Evolutionary conservation across 805 yeast species (phyloP), one percentile per base, ranked within the genome.

Genomic region (Brettanomyces naardenensis): DNA sequence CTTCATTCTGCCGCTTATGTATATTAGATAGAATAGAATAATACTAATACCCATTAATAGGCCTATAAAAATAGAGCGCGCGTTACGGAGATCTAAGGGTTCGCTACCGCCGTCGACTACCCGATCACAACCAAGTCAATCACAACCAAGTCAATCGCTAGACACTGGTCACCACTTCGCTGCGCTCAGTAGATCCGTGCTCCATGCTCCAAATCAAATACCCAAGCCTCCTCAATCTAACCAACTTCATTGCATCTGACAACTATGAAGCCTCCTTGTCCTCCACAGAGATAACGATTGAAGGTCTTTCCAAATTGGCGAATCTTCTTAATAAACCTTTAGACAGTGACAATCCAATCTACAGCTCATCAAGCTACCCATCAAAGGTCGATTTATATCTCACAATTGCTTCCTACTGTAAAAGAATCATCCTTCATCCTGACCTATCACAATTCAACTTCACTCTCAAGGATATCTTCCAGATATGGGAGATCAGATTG

Each of bases 401-500:
- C 9, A 37, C 47, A 6, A 47, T 54, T 22, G 55, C 56, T 9
- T 48, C 58, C 5, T 52, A 46, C 35, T 56, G 61, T 34, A 54
- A 55, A 35, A 37, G 46, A 19, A 37, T 57, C 15, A 43, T 57
- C 7, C 36, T 56, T 19, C 45, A 54, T 20, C 56, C 59, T 3
- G 42, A 42, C 20, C 33, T 51, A 15, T 31, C 47, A 1, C 25
- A 39, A 10, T 37, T 48, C 6, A 38, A 46, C 23, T 33, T 51
- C 2, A 34, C 44, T 1, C 25, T 53, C 13, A 31, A 33, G 3
- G 74, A 66, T 37, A 61, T 67, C 30, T 70, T 64, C 49, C 61
- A 67, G 47, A 63, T 69, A 37, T 71, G 71, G 54, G 75, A 58
- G 34, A 40, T 54, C 6, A 30, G 64, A 17, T 31, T 59, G 10